phyloP scores from a whole-genome alignment of 2,329 filamentous ascomycete species.

The Botryotinia calthae region DNA sequence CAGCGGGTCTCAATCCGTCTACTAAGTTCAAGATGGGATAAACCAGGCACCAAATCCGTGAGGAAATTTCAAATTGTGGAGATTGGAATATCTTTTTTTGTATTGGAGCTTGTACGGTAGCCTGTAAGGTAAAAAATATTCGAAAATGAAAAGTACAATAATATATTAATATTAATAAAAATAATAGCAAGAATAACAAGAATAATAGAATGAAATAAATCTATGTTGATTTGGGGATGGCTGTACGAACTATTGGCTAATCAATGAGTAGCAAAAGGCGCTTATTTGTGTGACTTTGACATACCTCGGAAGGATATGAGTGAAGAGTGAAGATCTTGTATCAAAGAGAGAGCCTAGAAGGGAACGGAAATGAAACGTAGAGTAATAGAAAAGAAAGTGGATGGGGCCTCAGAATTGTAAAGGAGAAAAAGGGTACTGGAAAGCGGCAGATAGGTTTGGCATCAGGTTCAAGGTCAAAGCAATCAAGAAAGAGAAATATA shows the following conservation, averaged over 20 bases:
- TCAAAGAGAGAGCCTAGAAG: background rate
- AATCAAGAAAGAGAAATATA: background rate
- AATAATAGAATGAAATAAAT: constrained; percentile 1
- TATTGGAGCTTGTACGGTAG: constrained; percentile 5
- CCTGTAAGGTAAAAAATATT: background rate
- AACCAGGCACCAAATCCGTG: background rate
- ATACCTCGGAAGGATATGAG: background rate
- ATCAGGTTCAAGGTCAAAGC: background rate
- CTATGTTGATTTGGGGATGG: background rate
- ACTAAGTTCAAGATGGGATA: constrained; percentile 5
- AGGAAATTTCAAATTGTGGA: constrained; percentile 13
- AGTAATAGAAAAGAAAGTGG: background rate
- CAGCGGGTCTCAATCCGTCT: constrained; percentile 1
- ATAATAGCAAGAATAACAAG: background rate
- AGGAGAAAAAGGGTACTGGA: background rate
- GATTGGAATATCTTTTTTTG: background rate
- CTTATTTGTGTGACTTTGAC: background rate
- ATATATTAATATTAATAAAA: background rate
- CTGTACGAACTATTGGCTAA: background rate
- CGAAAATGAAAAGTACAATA: background rate
- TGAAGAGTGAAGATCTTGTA: constrained; percentile 2
- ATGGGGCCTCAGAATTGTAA: background rate
- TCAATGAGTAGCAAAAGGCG: constrained; percentile 1
- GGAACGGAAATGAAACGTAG: background rate
- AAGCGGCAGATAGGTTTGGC: background rate